A percentile compares a stretch with the other conserved stretches of the same genome.
phyloP scores from a whole-genome alignment of 2,329 filamentous ascomycete genomes.

The Xylaria digitata region DNA sequence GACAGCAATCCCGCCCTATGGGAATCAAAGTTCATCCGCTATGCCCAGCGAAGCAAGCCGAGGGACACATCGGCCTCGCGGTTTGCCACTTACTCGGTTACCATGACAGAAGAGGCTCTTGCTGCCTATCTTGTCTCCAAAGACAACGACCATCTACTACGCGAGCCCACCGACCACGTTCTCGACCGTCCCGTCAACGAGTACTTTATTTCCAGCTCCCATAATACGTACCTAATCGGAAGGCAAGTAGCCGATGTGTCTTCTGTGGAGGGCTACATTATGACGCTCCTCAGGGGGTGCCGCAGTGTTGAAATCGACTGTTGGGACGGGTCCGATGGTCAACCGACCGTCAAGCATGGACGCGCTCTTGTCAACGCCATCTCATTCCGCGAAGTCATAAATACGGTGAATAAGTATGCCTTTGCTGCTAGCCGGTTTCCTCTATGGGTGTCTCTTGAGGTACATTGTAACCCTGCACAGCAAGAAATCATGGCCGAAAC shows the following conservation, averaged over 20 bases:
- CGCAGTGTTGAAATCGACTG: conserved; percentile 98
- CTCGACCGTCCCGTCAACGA: conserved; percentile 91
- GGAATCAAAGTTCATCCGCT: conserved; percentile 78
- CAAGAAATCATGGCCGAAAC: conserved; percentile 90
- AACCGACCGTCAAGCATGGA: conserved; percentile 91
- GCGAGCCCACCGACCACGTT: conserved; percentile 68
- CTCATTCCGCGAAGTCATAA: conserved; percentile 90
- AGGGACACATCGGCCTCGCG: conserved; percentile 59
- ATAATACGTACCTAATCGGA: conserved; percentile 96
- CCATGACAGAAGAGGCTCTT: conserved; percentile 83
- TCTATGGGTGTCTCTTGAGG: conserved; percentile 93
- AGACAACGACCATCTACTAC: conserved; percentile 75
- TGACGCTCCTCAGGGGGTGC: conserved; percentile 86
- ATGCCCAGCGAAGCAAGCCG: conserved; percentile 68
- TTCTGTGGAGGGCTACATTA: conserved; percentile 95
- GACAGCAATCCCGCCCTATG: conserved; percentile 73
- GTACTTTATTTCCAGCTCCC: conserved; percentile 97
- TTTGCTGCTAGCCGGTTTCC: conserved; percentile 90
- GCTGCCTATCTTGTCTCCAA: conserved; percentile 80
- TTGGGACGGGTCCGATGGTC: conserved; percentile 91
- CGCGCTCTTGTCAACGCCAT: conserved; percentile 89
- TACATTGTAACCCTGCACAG: conserved; percentile 87
- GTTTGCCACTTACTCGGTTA: conserved; percentile 59
- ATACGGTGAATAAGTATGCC: conserved; percentile 93
- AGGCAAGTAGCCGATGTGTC: conserved; percentile 90